Base-by-base conservation (phyloP, 225 moss, liverwort and hornwort genomes). In the Pseudisothecium myosuroides region DNA sequence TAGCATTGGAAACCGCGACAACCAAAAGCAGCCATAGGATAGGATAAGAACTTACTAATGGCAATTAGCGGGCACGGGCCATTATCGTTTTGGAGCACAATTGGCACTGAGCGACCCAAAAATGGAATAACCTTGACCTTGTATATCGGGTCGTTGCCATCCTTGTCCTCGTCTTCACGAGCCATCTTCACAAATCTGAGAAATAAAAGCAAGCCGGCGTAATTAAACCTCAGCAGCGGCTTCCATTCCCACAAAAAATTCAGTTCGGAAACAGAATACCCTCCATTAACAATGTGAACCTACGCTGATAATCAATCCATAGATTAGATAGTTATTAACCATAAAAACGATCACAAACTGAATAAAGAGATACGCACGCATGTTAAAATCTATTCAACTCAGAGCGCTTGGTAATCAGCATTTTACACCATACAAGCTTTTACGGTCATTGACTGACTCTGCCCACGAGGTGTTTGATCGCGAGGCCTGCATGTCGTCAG, bases 11-110 rank as follows among this genome's bases (percentile, higher is more conserved):
- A 88, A 62, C 79, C 37, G 31, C 50, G 50, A 60, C 66, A 84
- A 87, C 36, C 84, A 67, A 63, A 82, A 52, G n/a, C 67, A 24
- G 41, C 24, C n/a, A 80, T 43, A 63, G 61, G 88, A 36, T 74
- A 52, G 75, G 81, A 62, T 65, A 74, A 88, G 58, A 76, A 89
- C 95, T 94, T 94, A 99, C 99, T 96, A 90, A 99, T 96, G 87
- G 99, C 96, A 82, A 99, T 96, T 81, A 99, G 94, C 78, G 99
- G 99, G 92, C 99, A 99, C 74, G 99, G 99, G 66, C 99, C 99
- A 90, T 99, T 99, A 86, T 97, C 99, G 88, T 97, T 97, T 92
- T 99, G 99, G 50, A 99, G 95, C 86, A 99, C 96, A 92, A 99
- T 97, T 74, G 99, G 99, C 88, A 99, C 97, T 64, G 95, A 93